A percentile compares a stretch with the other conserved stretches of the same genome.
phyloP scores from a whole-genome alignment of 331 rosid species.

The Erythrophleum ivorense region DNA sequence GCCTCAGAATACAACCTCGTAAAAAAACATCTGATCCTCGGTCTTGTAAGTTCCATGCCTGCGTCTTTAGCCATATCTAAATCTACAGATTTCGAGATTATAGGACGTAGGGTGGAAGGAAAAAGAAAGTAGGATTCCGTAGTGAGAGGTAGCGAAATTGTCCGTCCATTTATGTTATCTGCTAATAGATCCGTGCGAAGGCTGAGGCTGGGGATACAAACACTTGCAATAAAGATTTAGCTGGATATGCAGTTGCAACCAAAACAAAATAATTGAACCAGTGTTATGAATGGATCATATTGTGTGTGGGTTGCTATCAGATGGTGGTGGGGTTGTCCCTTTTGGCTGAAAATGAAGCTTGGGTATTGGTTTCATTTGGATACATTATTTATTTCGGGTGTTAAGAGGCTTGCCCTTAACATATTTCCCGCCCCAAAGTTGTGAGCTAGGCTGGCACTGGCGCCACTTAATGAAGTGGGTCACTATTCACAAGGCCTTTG shows the following conservation, averaged over 20 bases:
- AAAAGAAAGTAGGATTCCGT: background rate
- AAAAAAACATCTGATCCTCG: background rate
- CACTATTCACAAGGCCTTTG: slow-evolving; percentile 43
- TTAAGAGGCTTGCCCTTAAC: slow-evolving; percentile 41
- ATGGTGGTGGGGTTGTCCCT: slow-evolving; percentile 63
- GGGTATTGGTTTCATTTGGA: slow-evolving; percentile 55
- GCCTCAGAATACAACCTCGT: no score
- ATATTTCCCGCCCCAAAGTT: slow-evolving; percentile 53
- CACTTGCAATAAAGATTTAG: slow-evolving; percentile 40
- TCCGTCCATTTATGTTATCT: slow-evolving; percentile 41
- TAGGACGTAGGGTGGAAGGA: background rate
- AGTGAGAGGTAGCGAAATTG: slow-evolving; percentile 10
- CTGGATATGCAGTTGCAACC: slow-evolving; percentile 32
- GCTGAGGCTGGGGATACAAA: slow-evolving; percentile 42
- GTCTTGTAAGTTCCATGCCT: background rate
- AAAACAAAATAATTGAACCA: slow-evolving; percentile 62
- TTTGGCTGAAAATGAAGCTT: slow-evolving; percentile 63
- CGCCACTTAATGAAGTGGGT: slow-evolving; percentile 44
- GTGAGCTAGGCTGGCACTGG: slow-evolving; percentile 74
- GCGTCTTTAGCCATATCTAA: background rate
- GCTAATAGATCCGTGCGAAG: slow-evolving; percentile 37
- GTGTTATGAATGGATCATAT: slow-evolving; percentile 56
- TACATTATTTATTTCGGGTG: slow-evolving; percentile 44
- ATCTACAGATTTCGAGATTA: background rate
- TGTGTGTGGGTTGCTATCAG: slow-evolving; percentile 60